Percentiles rank a stretch among this genome's conserved stretches.
Conservation (phyloP, 352 stramenopile species). For the Pythium phragmitis region DNA sequence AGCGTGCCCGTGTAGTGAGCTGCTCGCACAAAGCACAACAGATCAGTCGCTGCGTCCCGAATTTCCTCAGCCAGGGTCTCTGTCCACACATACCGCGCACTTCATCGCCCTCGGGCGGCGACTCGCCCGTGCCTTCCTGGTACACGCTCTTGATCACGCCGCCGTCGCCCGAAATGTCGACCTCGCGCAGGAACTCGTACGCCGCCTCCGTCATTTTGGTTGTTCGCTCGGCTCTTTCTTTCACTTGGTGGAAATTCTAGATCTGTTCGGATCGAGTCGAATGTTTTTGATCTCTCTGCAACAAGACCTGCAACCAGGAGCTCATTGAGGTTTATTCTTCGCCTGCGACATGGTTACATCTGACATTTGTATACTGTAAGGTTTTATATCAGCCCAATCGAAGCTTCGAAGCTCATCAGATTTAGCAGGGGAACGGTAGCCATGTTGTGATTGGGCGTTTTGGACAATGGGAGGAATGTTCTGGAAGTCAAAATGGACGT, state of each 20-base stretch:
- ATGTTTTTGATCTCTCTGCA: neutral
- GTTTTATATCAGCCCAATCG: slow-evolving; percentile 13
- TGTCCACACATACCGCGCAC: slow-evolving; percentile 53
- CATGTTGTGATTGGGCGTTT: slow-evolving; percentile 6
- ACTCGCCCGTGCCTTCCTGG: slow-evolving; percentile 84
- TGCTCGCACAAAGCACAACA: slow-evolving; percentile 17
- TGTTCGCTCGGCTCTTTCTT: neutral
- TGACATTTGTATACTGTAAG: slow-evolving; percentile 14
- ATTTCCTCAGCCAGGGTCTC: neutral
- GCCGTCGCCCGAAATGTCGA: slow-evolving; percentile 87
- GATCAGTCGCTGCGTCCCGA: neutral
- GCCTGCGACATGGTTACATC: slow-evolving; percentile 16
- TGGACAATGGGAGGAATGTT: slow-evolving; percentile 35
- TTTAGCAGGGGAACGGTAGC: slow-evolving; percentile 16
- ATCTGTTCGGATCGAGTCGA: slow-evolving; percentile 5
- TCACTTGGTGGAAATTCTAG: slow-evolving; percentile 20
- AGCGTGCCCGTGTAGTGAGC: slow-evolving; percentile 96
- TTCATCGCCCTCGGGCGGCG: slow-evolving; percentile 74
- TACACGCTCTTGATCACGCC: slow-evolving; percentile 93
- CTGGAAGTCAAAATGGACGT: slow-evolving; percentile 27
- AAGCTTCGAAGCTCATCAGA: slow-evolving; percentile 20
- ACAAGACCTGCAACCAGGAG: neutral
- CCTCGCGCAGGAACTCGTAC: slow-evolving; percentile 26
- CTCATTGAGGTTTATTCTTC: slow-evolving; percentile 21
- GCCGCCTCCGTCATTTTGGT: slow-evolving; percentile 24